phyloP scores from a whole-genome alignment of 164 flowering plant genomes.

The Pachysandra terminalis region DNA sequence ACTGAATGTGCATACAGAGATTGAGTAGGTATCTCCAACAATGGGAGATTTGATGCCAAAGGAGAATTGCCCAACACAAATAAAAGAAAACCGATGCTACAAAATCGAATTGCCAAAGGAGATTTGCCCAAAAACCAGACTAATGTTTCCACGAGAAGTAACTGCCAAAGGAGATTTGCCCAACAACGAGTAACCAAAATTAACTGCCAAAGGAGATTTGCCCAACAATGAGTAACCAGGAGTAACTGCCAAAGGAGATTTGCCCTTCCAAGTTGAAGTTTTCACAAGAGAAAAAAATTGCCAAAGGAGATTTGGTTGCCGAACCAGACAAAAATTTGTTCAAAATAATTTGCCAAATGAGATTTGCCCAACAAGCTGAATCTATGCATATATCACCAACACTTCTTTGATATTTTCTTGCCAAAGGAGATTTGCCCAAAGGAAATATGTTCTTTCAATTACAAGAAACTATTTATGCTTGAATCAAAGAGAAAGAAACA shows the following conservation, averaged over 20 bases:
- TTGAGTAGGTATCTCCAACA: conserved; percentile 25
- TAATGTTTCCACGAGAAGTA: neutral
- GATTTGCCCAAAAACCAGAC: conserved; percentile 29
- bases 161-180: conserved; percentile 17
- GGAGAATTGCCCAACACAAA: conserved; percentile 31
- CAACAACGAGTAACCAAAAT: conserved; percentile 16
- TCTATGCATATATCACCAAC: conserved; percentile 10
- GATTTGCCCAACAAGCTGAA: conserved; percentile 53
- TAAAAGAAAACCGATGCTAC: neutral
- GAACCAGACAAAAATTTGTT: conserved; percentile 11
- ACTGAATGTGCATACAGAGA: conserved; percentile 13
- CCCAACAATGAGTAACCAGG: conserved; percentile 14
- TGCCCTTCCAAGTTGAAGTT: neutral
- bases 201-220: conserved; percentile 12
- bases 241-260: conserved; percentile 15
- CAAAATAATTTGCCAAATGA: conserved; percentile 50
- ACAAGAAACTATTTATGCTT: conserved; percentile 3
- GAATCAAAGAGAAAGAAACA: neutral
- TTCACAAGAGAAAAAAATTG: conserved; percentile 4
- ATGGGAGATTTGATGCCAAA: conserved; percentile 32
- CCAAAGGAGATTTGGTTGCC: conserved; percentile 31
- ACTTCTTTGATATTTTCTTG: conserved; percentile 2
- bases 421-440: conserved; percentile 16
- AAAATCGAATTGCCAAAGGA: conserved; percentile 39
- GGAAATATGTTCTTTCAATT: conserved; percentile 7